Base-by-base conservation (phyloP, 805 yeast genomes). In the Yueomyces sinensis region DNA sequence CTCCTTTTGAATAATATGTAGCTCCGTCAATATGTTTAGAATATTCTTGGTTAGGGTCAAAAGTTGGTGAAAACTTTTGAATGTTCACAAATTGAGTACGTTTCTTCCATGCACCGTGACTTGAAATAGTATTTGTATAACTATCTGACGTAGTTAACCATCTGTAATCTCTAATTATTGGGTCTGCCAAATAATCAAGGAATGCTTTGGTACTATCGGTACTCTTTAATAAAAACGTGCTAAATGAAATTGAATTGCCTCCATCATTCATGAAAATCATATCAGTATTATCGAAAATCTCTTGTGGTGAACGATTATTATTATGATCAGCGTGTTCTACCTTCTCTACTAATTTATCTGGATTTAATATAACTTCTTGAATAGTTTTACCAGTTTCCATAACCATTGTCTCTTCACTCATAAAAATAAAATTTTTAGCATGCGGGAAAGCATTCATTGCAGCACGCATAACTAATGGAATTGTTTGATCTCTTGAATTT, bases 381-480 rank as follows among this genome's bases (percentile, higher is more conserved):
- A 89, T 47, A 39, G 81, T 73, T 27, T 77, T 62, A 34, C 70
- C 69, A 37, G 74, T 61, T 40, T 82, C 72, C 83, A 82, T 79
- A 37, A 89, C 75, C 34, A 84, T 57, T 0, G 87, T 74, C 47
- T 78, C 74, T 43, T 81, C 72, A 53, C 82, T 95, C 31, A 91
- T 52, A 50, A 76, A 87, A 91, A 96, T 82, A 50, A 87, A 77
- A 65, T 83, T 80, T 53, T 82, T 74, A 14, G 95, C 82, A 32
- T 76, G 64, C 1, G 97, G 97, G 62, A 86, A 86, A 0, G 94
- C 91, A 54, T 72, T 73, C 77, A 89, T 74, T n/a, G 97, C 97
- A 30, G 87, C 91, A 40, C 93, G 69, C 53, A 83, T 55, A 35
- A 50, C 33, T 35, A 56, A 22, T 18, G 49, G 52, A 41, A 44